Evolutionary conservation across 306 rosid genomes (phyloP).

Genomic region (Benincasa hispida): DNA sequence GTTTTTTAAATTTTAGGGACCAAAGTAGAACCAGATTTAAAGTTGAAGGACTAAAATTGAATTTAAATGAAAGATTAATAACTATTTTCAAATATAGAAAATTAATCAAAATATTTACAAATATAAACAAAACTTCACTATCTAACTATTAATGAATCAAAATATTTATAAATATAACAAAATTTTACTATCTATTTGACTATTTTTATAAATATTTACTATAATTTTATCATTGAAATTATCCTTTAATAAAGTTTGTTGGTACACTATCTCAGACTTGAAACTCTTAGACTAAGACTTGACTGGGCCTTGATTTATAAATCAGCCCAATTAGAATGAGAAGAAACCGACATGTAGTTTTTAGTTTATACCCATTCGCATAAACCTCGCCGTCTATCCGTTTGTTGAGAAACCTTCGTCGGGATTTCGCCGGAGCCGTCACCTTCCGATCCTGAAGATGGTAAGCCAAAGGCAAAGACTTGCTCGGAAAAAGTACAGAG

Average conservation of each 20-base stretch:
- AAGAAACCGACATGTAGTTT: conserved; percentile 1
- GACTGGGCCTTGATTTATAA: not conserved
- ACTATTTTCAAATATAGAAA: too few relatives aligned
- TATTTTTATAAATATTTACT: too few relatives aligned
- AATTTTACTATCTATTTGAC: too few relatives aligned
- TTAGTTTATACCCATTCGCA: not conserved
- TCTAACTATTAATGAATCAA: too few relatives aligned
- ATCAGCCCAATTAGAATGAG: not conserved
- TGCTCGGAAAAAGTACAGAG: conserved; percentile 52
- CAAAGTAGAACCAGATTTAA: too few relatives aligned
- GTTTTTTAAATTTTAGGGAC: too few relatives aligned
- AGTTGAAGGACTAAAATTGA: too few relatives aligned
- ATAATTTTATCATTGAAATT: too few relatives aligned
- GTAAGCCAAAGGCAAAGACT: conserved; percentile 66
- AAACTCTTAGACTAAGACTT: not conserved
- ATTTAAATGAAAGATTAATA: too few relatives aligned
- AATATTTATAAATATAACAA: too few relatives aligned
- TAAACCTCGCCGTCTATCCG: not conserved
- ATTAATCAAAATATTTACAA: too few relatives aligned
- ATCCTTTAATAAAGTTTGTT: not conserved
- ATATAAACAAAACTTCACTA: too few relatives aligned
- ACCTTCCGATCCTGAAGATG: conserved; percentile 23
- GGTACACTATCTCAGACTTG: not conserved
- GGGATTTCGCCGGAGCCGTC: not conserved
- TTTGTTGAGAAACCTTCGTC: not conserved